Percentiles rank a stretch among this genome's conserved stretches.
Conservation (phyloP, 1,284 basidiomycete genomes). For the Apiotrichum veenhuisii region DNA sequence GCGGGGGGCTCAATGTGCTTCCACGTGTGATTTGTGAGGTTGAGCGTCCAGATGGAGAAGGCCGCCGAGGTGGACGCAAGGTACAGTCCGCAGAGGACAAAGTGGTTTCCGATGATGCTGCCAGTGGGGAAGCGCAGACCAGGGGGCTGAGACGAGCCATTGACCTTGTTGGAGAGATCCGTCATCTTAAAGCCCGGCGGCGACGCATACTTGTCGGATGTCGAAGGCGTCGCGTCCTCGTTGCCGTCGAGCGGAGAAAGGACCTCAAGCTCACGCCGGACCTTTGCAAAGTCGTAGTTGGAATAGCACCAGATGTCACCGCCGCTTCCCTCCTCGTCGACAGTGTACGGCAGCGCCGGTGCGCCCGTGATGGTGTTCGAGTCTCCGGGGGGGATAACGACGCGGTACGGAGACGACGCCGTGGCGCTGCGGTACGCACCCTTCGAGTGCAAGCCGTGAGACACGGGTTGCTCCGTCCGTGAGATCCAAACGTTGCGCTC, state of each 20-base stretch:
- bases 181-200: conserved; percentile 63
- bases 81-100: conserved; percentile 85
- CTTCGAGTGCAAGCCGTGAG: conserved; percentile 69
- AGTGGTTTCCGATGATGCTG: conserved; percentile 77
- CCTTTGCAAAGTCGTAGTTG: conserved; percentile 75
- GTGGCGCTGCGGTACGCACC: conserved; percentile 90
- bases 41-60: conserved; percentile 85
- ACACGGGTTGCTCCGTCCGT: conserved; percentile 61
- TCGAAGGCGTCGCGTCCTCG: conserved; percentile 55
- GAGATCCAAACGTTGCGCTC: conserved; percentile 64
- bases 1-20: conserved; percentile 76
- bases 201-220: conserved; percentile 56
- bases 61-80: conserved; percentile 69
- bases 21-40: conserved; percentile 75
- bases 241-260: conserved; percentile 64
- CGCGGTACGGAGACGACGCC: conserved; percentile 63
- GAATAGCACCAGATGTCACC: conserved; percentile 47
- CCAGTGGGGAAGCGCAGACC: conserved; percentile 91
- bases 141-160: conserved; percentile 68
- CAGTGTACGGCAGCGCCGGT: conserved; percentile 23
- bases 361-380: conserved; percentile 12
- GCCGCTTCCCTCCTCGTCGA: conserved; percentile 43
- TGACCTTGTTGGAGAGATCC: conserved; percentile 50
- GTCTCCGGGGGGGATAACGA: conserved; percentile 57
- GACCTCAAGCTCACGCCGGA: conserved; percentile 85